phyloP scores from a whole-genome alignment of 352 stramenopile species.

The Phytophthora ohioensis region DNA sequence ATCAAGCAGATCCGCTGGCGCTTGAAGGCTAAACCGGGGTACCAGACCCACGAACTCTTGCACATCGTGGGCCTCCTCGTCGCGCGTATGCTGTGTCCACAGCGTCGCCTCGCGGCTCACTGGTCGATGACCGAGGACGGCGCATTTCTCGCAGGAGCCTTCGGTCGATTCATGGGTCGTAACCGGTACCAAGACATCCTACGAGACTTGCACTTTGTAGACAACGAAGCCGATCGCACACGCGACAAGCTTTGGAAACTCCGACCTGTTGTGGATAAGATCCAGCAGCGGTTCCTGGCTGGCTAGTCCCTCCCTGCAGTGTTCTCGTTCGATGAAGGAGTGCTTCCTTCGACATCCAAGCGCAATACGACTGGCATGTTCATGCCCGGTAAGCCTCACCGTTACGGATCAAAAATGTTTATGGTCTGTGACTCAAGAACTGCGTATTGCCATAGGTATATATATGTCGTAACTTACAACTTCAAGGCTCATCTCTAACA shows the following conservation, averaged over 20 bases:
- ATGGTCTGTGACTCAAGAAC: conserved; percentile 1
- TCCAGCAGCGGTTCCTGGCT: neutral
- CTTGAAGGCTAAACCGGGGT: neutral
- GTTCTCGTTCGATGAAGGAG: neutral
- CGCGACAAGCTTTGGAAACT: neutral
- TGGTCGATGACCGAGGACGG: neutral
- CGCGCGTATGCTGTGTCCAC: neutral
- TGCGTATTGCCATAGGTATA: neutral
- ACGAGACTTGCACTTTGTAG: neutral
- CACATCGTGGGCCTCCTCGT: neutral
- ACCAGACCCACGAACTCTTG: neutral
- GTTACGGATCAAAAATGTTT: neutral
- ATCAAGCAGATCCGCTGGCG: neutral
- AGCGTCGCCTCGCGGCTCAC: neutral
- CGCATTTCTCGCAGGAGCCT: neutral
- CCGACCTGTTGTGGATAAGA: neutral
- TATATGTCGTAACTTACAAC: neutral
- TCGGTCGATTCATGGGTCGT: neutral
- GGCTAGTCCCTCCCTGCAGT: neutral
- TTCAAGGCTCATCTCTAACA: neutral
- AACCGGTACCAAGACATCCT: neutral
- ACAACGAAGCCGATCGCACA: neutral
- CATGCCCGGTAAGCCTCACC: neutral
- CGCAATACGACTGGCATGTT: neutral
- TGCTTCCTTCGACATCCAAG: neutral